Percentiles rank a stretch among this genome's conserved stretches.
Conservation (phyloP, 2,329 filamentous ascomycete species). For the Calycina marina region DNA sequence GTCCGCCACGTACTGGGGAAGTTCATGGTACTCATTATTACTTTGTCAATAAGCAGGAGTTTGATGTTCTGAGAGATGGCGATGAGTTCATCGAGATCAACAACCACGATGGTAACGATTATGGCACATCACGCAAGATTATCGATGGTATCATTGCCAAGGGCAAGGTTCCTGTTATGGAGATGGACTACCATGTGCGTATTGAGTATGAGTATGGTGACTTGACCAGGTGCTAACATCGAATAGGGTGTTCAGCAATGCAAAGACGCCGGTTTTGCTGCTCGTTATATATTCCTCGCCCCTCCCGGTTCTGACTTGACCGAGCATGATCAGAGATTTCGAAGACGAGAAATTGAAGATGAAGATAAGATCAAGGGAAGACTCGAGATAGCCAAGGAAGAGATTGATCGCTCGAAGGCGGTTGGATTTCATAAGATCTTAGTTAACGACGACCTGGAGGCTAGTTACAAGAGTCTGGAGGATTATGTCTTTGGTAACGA, state of each 20-base stretch:
- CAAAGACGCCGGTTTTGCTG: constrained; percentile 40
- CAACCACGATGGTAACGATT: constrained; percentile 33
- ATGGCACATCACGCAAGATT: constrained; percentile 40
- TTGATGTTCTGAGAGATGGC: constrained; percentile 42
- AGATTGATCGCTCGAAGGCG: constrained; percentile 30
- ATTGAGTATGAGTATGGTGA: not conserved
- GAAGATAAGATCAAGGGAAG: constrained; percentile 32
- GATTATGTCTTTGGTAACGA: constrained; percentile 33
- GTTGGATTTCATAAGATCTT: constrained; percentile 34
- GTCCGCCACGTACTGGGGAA: constrained; percentile 34
- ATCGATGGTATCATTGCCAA: constrained; percentile 35
- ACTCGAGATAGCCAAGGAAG: constrained; percentile 26
- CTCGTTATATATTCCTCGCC: constrained; percentile 38
- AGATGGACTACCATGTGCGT: constrained; percentile 37
- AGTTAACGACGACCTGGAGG: constrained; percentile 35
- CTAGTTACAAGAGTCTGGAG: constrained; percentile 33
- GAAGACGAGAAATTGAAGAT: constrained; percentile 27
- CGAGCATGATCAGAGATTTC: constrained; percentile 27
- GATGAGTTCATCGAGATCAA: constrained; percentile 44
- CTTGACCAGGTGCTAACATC: constrained; percentile 2
- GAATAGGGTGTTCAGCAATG: constrained; percentile 38
- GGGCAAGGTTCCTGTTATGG: constrained; percentile 45
- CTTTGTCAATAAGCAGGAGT: constrained; percentile 40
- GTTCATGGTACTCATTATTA: constrained; percentile 35
- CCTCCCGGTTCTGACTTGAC: constrained; percentile 26